A percentile compares a stretch with the other conserved stretches of the same genome.
Conservation (phyloP, 495 filamentous ascomycete genomes). For the Chlorociboria aeruginascens region DNA sequence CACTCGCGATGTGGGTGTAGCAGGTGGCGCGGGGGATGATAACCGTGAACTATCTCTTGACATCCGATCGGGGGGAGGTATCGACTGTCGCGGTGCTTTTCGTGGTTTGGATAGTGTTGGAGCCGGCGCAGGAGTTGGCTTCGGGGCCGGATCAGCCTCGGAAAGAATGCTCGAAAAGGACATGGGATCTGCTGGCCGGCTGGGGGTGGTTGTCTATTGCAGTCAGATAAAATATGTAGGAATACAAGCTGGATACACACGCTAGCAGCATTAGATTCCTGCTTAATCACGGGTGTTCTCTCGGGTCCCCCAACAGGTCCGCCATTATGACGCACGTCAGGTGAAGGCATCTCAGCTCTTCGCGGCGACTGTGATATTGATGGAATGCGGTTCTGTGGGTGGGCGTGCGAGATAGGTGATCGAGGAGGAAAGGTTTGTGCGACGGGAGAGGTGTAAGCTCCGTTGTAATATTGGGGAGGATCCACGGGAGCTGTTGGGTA, state of each 20-base stretch:
- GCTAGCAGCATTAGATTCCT: constrained; percentile 3
- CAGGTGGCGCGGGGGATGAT: constrained; percentile 27
- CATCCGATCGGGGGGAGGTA: constrained; percentile 10
- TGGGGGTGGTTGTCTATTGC: constrained; percentile 9
- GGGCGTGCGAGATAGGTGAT: constrained; percentile 40
- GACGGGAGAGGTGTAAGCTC: constrained; percentile 45
- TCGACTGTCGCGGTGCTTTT: constrained; percentile 13
- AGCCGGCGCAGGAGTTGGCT: constrained; percentile 14
- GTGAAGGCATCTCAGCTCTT: constrained; percentile 40
- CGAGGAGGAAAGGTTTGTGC: constrained; percentile 40
- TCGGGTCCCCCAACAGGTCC: constrained; percentile 28
- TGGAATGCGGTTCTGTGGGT: constrained; percentile 40
- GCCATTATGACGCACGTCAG: constrained; percentile 28
- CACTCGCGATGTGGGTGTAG: constrained; percentile 34
- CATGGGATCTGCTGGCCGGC: constrained; percentile 67
- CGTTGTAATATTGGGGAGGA: constrained; percentile 44
- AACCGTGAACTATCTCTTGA: constrained; percentile 19
- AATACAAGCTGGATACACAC: constrained; percentile 1
- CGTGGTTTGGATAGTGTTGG: constrained; percentile 8
- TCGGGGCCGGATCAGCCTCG: constrained; percentile 43
- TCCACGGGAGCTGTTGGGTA: constrained; percentile 30
- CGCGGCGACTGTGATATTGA: constrained; percentile 39
- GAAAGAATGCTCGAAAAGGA: constrained; percentile 85
- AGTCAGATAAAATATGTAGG: constrained; percentile 36
- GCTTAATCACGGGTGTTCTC: constrained; percentile 13